Base-by-base conservation (phyloP, 805 yeast species). In the Candida peoriensis region DNA sequence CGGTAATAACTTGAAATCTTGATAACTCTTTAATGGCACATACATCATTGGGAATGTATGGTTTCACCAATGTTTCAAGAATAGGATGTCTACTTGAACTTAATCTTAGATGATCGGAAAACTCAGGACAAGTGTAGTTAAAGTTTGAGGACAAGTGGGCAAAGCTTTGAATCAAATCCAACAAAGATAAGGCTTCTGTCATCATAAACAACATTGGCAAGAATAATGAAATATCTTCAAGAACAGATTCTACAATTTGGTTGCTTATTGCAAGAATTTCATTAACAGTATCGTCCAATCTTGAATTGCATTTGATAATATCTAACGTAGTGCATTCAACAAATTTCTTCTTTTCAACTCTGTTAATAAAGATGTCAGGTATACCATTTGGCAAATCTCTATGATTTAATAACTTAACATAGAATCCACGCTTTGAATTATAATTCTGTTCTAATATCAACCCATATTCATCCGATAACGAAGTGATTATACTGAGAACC, bases 1-100 rank as follows among this genome's bases (percentile, higher is more conserved):
- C 81, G 0, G 81, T 75, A 5, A 76, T 61, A 2, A 76, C 61
- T 36, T 70, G 73, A 8, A 72, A 47, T 20, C 66, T 44, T 3
- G 74, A 67, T 7, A 59, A 51, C 8, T 55, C 59, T 5, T 48
- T 39, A 6, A 57, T 44, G 5, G 61, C 54, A 4, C 56, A 54
- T 1, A 66, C 54, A 43, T 66, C 66, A 48, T 72, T 72, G 2
- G 68, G 50, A 13, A 66, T 46, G 43, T 58, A 63, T 11, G 42
- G 28, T 8, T 46, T 38, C 2, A 58, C 33, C 2, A 48, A 27
- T 1, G 46, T 38, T 34, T 68, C 72, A 13, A 68, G 36, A 1
- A 71, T 48, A 5, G 75, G 75, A 50, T 72, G 73, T 28, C 72
- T 55, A 2, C 65, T 51, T 5, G 52, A 36, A 33, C 57, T 61